Evolutionary conservation across 306 rosid species (phyloP), one percentile per base, ranked within the genome.

Genomic region (Nissolia schottii): DNA sequence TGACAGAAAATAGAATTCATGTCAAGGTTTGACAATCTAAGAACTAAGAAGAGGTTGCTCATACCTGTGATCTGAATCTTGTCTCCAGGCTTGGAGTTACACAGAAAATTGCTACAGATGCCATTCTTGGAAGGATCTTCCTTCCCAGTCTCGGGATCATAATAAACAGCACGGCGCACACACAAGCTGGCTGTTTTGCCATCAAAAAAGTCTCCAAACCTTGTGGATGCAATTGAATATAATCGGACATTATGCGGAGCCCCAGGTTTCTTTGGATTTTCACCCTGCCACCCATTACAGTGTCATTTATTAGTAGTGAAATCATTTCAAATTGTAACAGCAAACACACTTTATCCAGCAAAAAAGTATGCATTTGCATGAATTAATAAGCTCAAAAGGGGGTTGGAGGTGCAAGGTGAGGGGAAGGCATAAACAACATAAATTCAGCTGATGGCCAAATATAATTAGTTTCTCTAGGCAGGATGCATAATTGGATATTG

Each of bases 131-230:
- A 86, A 51, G 93, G 93, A 80, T 91, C 97, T 85, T 94, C 99
- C 72, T 87, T 89, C 68, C 99, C 93, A 11, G 97, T 94, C 71
- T 87, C 95, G 4, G 93, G 93, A 78, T 94, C 95, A 77, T 91
- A 87, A 78, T 89, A 94, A 73, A 94, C 88, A 76, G 99, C 97
- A 70, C 97, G 97, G 3, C 99, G 96, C 38, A 94, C 97, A 37
- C 99, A 94, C 65, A 94, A 88, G 77, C 99, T 94, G 64, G 96
- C 93, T 57, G 99, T 94, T 80, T 81, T 91, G 31, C 99, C 97
- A 81, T 94, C 95, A 58, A 91, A 91, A 74, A 2, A 55, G 66
- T 94, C 99, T 71, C 99, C 99, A 84, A 87, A 94, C 87, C 99
- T 86, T 28, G 99, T 19, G 32, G 99, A 94, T 62, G 99, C 99